Evolutionary conservation across 164 flowering plant genomes (phyloP), one percentile per base, ranked within the genome.

Genomic region (Dillenia turbinata): DNA sequence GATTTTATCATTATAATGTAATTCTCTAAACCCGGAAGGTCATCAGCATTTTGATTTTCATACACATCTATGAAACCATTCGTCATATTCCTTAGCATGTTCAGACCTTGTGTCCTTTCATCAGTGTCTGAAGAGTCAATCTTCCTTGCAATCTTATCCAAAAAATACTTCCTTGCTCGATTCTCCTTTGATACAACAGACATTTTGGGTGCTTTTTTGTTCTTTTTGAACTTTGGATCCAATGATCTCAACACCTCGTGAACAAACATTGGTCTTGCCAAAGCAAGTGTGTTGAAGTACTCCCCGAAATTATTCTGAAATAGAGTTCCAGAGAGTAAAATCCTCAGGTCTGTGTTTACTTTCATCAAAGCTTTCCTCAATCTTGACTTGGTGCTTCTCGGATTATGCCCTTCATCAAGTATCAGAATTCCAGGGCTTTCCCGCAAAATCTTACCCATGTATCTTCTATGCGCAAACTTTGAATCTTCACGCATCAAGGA

Each of bases 361-460:
- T 86, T 85, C 99, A 95, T 95, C 74, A 95, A 55, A 10, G 62
- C 84, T 66, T 87, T 92, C 74, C 99, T 75, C 62, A 87, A 73
- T 71, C 89, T 86, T 0, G 99, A 95, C 47, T 79, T 79, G 0
- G 88, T 92, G 63, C 97, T 92, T 69, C 99, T 82, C 0, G 99
- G 99, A 67, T 95, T 95, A 78, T 95, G 99, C 48, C 97, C 99
- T 77, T 95, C 99, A 54, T 92, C 99, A 46, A 95, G 86, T 14
- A 95, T 69, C 49, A 95, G 56, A 54, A 95, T 73, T 40, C 96
- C 97, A 0, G 97, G 94, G 66, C 97, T 92, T 57, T 82, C 74
- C 48, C 82, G 64, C 66, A 95, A 59, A 15, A 84, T 67, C 61
- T 74, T 77, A 9, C 91, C 86, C 90, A 92, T 85, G 61, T 77